phyloP scores from a whole-genome alignment of 2,329 filamentous ascomycete species.

The Diaporthe velutina region DNA sequence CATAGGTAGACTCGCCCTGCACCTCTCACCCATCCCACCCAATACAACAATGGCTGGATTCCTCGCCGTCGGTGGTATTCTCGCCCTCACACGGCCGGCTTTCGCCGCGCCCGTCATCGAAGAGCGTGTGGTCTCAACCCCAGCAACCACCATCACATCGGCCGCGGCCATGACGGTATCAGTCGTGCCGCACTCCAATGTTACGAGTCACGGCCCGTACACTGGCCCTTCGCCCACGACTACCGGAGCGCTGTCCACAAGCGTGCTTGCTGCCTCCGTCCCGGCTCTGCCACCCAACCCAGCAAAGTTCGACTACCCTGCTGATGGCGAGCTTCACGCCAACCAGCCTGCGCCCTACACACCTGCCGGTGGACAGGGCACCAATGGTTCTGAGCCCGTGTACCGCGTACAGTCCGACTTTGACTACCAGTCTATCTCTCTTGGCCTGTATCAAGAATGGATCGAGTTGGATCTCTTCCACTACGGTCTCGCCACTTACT shows the following conservation, averaged over 20 bases:
- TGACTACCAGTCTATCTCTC: constrained; percentile 81
- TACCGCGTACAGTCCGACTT: constrained; percentile 86
- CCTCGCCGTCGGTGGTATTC: constrained; percentile 38
- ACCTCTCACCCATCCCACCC: background rate
- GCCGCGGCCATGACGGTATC: constrained; percentile 45
- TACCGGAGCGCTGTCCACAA: constrained; percentile 75
- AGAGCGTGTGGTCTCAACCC: constrained; percentile 46
- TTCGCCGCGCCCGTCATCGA: constrained; percentile 48
- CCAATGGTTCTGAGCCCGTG: constrained; percentile 81
- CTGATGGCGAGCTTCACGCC: constrained; percentile 77
- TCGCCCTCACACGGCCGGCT: constrained; percentile 40
- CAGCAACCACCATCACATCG: constrained; percentile 52
- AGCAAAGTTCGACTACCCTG: constrained; percentile 77
- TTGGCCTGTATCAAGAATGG: constrained; percentile 86
- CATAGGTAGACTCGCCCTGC: fast-evolving
- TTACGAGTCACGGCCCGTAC: constrained; percentile 78
- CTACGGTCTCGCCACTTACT: constrained; percentile 78
- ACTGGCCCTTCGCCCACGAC: constrained; percentile 74
- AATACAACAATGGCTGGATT: constrained; percentile 30
- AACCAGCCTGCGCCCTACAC: constrained; percentile 78
- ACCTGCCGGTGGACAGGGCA: constrained; percentile 80
- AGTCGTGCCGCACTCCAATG: constrained; percentile 60
- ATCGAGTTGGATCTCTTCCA: constrained; percentile 89
- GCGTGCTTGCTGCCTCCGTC: constrained; percentile 69
- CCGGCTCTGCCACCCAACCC: constrained; percentile 68